Evolutionary conservation across 2,329 filamentous ascomycete genomes (phyloP), one percentile per base, ranked within the genome.

Genomic region (Claviceps sp.): DNA sequence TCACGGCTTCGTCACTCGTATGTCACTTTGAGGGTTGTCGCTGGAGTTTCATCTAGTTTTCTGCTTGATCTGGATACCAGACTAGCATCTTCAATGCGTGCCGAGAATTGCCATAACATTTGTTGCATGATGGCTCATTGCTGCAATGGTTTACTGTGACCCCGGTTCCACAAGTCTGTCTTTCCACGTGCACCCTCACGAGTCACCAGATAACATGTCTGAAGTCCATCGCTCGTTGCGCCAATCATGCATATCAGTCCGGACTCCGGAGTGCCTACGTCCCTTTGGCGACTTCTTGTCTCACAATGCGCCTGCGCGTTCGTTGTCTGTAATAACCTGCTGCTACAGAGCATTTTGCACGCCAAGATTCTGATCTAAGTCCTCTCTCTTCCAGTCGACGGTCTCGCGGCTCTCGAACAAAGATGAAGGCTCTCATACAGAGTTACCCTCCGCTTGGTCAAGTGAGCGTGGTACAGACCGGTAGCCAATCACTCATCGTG

Each of bases 381-480:
- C n/a, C n/a, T 9, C 30, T n/a, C 13, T 22, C 18, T 9, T 14
- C 2, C n/a, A 24, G n/a, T 5, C 44, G 18, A 18, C 13, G 8
- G 30, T n/a, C 13, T 41, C 20, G 7, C 45, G 42, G 22, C 16
- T 37, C 46, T 22, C 38, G 5, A 8, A 48, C 26, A 50, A 56
- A 54, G 2, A 73, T 72, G 67, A 65, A 64, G 6, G 62, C 65
- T 38, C 59, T 61, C 13, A 57, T 78, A 18, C 70, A 71, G 22
- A 74, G 72, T 54, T 83, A 81, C 60, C 90, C 90, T 13, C 80
- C 88, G 1, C 67, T 95, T 50, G 87, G 84, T 2, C 86, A 90
- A 63, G 76, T 86, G 24, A 89, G 87, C 1, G 73, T 78, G 48
- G 62, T 86, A 20, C 66, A 71, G 26, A 62, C 64, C 20, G 61